phyloP scores from a whole-genome alignment of 116 monocot genomes.

The Iris pallida region DNA sequence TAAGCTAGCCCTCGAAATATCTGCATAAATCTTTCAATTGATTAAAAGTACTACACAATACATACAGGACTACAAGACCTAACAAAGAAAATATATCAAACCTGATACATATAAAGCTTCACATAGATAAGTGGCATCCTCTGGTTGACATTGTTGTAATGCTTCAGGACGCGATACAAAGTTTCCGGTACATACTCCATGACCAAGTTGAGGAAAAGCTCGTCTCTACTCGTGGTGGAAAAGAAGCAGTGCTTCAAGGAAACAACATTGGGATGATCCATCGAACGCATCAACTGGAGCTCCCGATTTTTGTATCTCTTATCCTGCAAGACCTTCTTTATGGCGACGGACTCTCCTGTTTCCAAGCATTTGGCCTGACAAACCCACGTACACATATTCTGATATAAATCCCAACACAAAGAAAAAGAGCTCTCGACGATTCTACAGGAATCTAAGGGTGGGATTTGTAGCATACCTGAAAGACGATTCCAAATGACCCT shows the following conservation, averaged over 20 bases:
- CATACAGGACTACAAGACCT: not conserved
- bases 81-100: slow-evolving; percentile 6
- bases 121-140: slow-evolving; percentile 53
- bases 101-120: slow-evolving; percentile 54
- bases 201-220: slow-evolving; percentile 48
- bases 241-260: slow-evolving; percentile 48
- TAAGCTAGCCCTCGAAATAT: slow-evolving; percentile 82
- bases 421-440: too few relatives aligned
- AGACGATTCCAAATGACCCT: slow-evolving; percentile 51
- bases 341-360: slow-evolving; percentile 53
- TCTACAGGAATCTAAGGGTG: too few relatives aligned
- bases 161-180: slow-evolving; percentile 45
- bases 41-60: slow-evolving; percentile 1
- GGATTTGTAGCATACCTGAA: slow-evolving; percentile 22
- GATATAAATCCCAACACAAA: too few relatives aligned
- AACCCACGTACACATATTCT: too few relatives aligned
- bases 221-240: slow-evolving; percentile 50
- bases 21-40: slow-evolving; percentile 27
- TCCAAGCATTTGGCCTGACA: slow-evolving; percentile 51
- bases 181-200: slow-evolving; percentile 59
- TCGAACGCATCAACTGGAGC: slow-evolving; percentile 47
- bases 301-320: slow-evolving; percentile 52
- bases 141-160: slow-evolving; percentile 37
- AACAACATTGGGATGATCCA: slow-evolving; percentile 50
- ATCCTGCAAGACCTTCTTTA: slow-evolving; percentile 60